Base-by-base conservation (phyloP, 441 rosid genomes). In the Biscutella laevigata region DNA sequence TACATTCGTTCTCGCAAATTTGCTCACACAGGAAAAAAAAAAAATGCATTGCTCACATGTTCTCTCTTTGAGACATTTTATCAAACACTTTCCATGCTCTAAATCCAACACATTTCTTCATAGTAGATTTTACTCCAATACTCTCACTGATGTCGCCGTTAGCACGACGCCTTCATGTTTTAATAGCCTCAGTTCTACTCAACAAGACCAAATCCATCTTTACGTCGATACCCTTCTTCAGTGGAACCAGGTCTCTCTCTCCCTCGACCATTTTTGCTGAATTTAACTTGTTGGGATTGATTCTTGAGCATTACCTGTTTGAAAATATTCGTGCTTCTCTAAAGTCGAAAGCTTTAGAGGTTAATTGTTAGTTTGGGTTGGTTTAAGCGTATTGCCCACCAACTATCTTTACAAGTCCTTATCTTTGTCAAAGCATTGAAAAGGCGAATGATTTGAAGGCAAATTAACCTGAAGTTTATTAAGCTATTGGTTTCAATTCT, bases 181-280 rank as follows among this genome's bases (percentile, higher is more conserved):
- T 61, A 75, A 72, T 61, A 62, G 74, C 71, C 80, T 86, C 33
- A 61, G 29, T 67, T 63, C 71, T 8, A 59, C 12, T 55, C 95
- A 84, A 57, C 75, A 75, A 35, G 71, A 74, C 36, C 94, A 83
- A 73, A 74, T 86, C 53, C 82, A 21, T 52, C 75, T 69, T 25
- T 86, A 82, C 37, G 77, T 90, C 5, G 83, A 82, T 19, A 55
- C 86, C 4, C 86, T 84, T 52, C 89, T 82, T 10, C 76, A 81
- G 8, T 86, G 89, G 94, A 90, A 90, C 78, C 83, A 82, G 90
- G 89, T 88, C 45, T 7, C 34, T 35, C 32, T 47, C 32, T 44
- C 55, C 16, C 12, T 32, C 12, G 0, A 53, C 22, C 15, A 5
- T 53, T 37, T 54, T 46, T n/a, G 36, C 19, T 7, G 6, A 17